Percentiles rank a stretch among this genome's conserved stretches.
These are phyloP conservation scores for Lactarius evosmus DNA, from an alignment of 768 basidiomycete genomes.

Conservation along the genomic window DNA sequence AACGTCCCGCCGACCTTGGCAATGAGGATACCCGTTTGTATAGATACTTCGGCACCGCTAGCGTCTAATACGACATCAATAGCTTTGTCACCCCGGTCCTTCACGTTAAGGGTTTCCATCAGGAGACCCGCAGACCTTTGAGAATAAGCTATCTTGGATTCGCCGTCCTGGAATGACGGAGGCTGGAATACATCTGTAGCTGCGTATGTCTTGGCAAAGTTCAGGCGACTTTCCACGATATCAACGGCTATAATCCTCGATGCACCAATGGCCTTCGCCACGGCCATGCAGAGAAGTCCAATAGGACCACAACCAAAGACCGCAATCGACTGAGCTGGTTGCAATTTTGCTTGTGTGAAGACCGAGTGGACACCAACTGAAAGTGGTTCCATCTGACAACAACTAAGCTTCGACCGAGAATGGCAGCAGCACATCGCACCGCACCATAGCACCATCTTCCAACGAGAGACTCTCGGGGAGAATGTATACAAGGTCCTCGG, in stretches of 20 bases:
- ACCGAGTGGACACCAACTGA: conserved; percentile 91
- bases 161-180: conserved; percentile 54
- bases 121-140: conserved; percentile 65
- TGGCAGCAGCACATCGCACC: conserved; percentile 39
- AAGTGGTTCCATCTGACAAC: conserved; percentile 81
- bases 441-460: conserved; percentile 93
- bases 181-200: conserved; percentile 77
- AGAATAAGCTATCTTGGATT: conserved; percentile 69
- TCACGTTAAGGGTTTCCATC: conserved; percentile 59
- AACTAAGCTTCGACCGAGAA: neutral
- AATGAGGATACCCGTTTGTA: conserved; percentile 79
- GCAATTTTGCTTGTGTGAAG: conserved; percentile 67
- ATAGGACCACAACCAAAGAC: conserved; percentile 90
- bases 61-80: conserved; percentile 91
- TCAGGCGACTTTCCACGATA: conserved; percentile 68
- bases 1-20: conserved; percentile 73
- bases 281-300: conserved; percentile 89
- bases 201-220: conserved; percentile 83
- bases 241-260: conserved; percentile 82
- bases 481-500: conserved; percentile 78
- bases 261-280: conserved; percentile 92
- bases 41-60: conserved; percentile 88
- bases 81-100: conserved; percentile 63
- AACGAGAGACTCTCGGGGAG: conserved; percentile 82
- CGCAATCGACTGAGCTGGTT: conserved; percentile 69